phyloP scores from a whole-genome alignment of 257 asterid genomes.

The Ophiorrhiza pumila region DNA sequence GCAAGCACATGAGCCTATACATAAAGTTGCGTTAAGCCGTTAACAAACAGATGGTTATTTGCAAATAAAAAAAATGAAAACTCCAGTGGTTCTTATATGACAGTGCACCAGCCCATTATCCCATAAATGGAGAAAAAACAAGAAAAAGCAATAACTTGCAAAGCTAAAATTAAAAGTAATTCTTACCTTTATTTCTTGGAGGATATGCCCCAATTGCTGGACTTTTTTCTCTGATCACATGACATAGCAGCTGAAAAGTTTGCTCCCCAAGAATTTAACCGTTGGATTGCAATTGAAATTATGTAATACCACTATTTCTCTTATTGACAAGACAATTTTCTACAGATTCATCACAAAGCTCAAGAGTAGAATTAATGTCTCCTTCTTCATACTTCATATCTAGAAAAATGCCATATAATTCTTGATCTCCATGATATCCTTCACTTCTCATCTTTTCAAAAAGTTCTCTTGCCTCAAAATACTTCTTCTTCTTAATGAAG shows the following conservation, averaged over 20 bases:
- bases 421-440: constrained; percentile 52
- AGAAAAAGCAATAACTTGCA: too few relatives aligned
- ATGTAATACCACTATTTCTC: constrained; percentile 30
- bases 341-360: constrained; percentile 82
- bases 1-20: too few relatives aligned
- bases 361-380: constrained; percentile 60
- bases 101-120: neutral
- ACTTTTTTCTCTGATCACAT: neutral
- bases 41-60: neutral
- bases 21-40: neutral
- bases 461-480: constrained; percentile 61
- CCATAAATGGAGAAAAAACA: neutral
- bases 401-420: constrained; percentile 55
- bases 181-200: neutral
- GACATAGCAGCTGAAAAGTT: neutral
- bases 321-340: constrained; percentile 46
- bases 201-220: neutral
- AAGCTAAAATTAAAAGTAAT: neutral
- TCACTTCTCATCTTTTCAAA: constrained; percentile 81
- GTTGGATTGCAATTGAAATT: constrained; percentile 16
- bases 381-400: constrained; percentile 80
- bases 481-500: constrained; percentile 70
- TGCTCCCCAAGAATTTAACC: neutral
- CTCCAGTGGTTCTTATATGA: neutral
- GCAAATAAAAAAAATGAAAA: neutral